Base-by-base conservation (phyloP, 345 rosid genomes). In the Dipteronia sinensis region DNA sequence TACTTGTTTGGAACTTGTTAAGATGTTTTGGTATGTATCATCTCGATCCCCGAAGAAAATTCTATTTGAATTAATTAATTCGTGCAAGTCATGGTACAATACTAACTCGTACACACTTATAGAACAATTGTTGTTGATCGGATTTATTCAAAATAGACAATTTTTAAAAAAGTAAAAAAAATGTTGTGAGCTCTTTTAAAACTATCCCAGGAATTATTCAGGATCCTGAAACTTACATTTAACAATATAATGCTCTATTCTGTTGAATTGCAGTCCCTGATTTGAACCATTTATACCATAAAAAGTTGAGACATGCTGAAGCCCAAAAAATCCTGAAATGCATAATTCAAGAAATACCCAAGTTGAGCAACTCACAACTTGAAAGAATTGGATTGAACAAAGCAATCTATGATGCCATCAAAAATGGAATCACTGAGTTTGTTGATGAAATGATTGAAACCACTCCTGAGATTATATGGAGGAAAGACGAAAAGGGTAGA, bases 381-480 rank as follows among this genome's bases (percentile, higher is more conserved):
- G 74, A 67, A 29, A 47, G 7, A 46, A 59, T 73, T 16, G 82
- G 65, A 5, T 59, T 69, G 61, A 61, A 79, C 12, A 17, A 76
- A 58, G 76, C 79, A 71, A 71, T 80, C 19, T 65, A 51, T 2
- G 76, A 70, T 44, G 83, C 79, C 0, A 66, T 76, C 47, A 71
- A 76, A 76, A 25, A 69, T 71, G 83, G 79, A 0, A 75, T 75
- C 51, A 17, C 29, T 44, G 83, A 76, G 15, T 80, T 76, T 7
- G 27, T 80, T 0, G 72, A 51, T 6, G 79, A 75, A 31, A 27
- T 71, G 7, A 80, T 80, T 6, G 3, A 27, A 63, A 38, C 42
- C 3, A 27, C 67, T 29, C 83, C 79, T 0, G 79, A 80, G 6
- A 42, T 80, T 6, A 56, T 80, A 53, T 80, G 83, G 79, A 63